phyloP scores from a whole-genome alignment of 1,284 basidiomycete genomes.

The Microbotryum saponariae region DNA sequence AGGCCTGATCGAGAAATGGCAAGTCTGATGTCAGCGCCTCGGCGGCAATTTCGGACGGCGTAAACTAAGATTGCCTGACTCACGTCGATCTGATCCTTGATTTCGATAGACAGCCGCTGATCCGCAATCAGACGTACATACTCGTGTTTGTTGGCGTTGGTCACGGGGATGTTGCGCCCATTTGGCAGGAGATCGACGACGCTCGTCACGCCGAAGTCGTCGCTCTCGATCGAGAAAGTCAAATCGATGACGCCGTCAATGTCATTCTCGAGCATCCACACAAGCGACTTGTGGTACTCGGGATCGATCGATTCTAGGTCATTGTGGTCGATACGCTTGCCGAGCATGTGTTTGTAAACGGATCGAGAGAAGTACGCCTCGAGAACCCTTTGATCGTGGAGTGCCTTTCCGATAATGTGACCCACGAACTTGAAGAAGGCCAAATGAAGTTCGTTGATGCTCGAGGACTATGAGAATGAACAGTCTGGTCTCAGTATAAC shows the following conservation, averaged over 20 bases:
- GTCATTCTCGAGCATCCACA: slow-evolving; percentile 86
- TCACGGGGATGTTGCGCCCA: slow-evolving; percentile 73
- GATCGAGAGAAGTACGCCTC: slow-evolving; percentile 98
- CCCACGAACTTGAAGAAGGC: slow-evolving; percentile 99
- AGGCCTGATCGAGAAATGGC: slow-evolving; percentile 51
- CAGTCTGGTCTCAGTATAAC: slow-evolving; percentile 59
- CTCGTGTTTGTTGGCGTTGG: slow-evolving; percentile 91
- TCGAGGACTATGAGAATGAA: slow-evolving; percentile 94
- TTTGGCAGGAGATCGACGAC: slow-evolving; percentile 77
- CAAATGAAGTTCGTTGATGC: slow-evolving; percentile 78
- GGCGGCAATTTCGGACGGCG: neutral
- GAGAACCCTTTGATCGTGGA: slow-evolving; percentile 87
- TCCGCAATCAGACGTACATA: slow-evolving; percentile 88
- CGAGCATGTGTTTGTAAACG: slow-evolving; percentile 84
- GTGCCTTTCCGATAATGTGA: slow-evolving; percentile 91
- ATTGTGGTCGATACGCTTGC: slow-evolving; percentile 81
- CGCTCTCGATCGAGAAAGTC: slow-evolving; percentile 82
- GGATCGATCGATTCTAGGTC: slow-evolving; percentile 96
- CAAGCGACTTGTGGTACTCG: slow-evolving; percentile 86
- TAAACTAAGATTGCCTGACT: neutral
- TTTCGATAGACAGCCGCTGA: slow-evolving; percentile 87
- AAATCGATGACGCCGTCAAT: slow-evolving; percentile 62
- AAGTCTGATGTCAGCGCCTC: neutral
- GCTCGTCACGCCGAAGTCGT: slow-evolving; percentile 86
- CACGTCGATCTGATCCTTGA: slow-evolving; percentile 75